Conservation (phyloP, 768 basidiomycete species). For the Filobasidium wieringae region DNA sequence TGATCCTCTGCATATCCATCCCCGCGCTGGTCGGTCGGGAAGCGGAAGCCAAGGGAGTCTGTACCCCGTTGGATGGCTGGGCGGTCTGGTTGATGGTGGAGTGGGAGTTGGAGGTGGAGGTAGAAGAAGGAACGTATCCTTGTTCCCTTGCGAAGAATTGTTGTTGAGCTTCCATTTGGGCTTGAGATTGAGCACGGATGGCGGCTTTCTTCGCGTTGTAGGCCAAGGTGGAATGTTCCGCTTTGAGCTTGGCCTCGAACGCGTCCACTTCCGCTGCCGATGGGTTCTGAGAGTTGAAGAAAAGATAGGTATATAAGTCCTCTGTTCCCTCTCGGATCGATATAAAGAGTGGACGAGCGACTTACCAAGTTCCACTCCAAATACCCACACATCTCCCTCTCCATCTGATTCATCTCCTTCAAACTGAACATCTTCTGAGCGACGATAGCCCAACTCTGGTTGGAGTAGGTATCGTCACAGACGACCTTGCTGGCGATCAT, state of each 20-base stretch:
- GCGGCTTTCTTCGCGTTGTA: neutral
- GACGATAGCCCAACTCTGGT: slow-evolving; percentile 84
- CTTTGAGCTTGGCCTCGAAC: neutral
- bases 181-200: neutral
- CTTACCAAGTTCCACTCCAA: slow-evolving; percentile 59
- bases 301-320: neutral
- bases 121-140: too few relatives aligned
- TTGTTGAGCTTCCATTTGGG: neutral
- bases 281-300: neutral
- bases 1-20: neutral
- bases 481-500: slow-evolving; percentile 90
- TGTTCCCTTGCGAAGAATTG: too few relatives aligned
- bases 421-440: slow-evolving; percentile 75
- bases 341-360: neutral
- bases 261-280: slow-evolving; percentile 1
- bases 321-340: neutral
- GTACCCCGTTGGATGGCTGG: neutral
- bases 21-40: neutral
- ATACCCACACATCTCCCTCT: slow-evolving; percentile 84
- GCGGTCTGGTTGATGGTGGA: too few relatives aligned
- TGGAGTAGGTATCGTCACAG: slow-evolving; percentile 86
- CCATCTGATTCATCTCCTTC: slow-evolving; percentile 92
- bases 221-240: neutral
- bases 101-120: too few relatives aligned
- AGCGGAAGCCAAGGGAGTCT: neutral